Conservation (phyloP, 2,329 filamentous ascomycete genomes). For the Epichloe brachyelytri region DNA sequence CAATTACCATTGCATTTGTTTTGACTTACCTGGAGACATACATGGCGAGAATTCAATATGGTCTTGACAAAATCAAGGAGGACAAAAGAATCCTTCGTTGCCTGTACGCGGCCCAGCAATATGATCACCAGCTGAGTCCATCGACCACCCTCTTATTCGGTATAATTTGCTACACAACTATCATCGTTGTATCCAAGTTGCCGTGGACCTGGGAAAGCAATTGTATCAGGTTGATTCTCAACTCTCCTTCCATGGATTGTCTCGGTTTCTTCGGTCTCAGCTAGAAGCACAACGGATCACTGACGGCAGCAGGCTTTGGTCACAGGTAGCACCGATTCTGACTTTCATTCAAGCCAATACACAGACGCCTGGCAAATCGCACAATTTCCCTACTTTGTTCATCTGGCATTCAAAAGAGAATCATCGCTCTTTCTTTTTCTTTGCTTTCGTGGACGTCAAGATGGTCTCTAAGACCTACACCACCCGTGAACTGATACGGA, state of each 20-base stretch:
- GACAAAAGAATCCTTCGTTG: conserved; percentile 25
- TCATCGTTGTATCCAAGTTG: conserved; percentile 16
- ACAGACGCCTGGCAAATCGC: conserved; percentile 8
- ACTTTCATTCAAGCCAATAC: conserved; percentile 19
- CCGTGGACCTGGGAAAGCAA: conserved; percentile 17
- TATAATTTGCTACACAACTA: conserved; percentile 19
- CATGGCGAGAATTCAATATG: conserved; percentile 10
- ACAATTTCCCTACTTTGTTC: conserved; percentile 26
- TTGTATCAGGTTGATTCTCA: conserved; percentile 11
- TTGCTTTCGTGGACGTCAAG: conserved; percentile 23
- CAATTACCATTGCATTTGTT: background rate
- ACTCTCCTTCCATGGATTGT: conserved; percentile 9
- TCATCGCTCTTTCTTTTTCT: conserved; percentile 27
- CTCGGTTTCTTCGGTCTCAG: conserved; percentile 15
- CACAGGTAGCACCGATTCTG: conserved; percentile 21
- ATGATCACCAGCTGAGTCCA: conserved; percentile 24
- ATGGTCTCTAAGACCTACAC: conserved; percentile 33
- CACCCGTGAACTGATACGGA: conserved; percentile 29
- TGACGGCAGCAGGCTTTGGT: conserved; percentile 17
- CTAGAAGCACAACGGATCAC: conserved; percentile 16
- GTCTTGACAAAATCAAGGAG: conserved; percentile 15
- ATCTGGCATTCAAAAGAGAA: conserved; percentile 21
- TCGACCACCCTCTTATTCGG: conserved; percentile 16
- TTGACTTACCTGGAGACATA: background rate
- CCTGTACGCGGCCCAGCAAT: conserved; percentile 20